Conservation (phyloP, 306 rosid species). For the Casuarina glauca region DNA sequence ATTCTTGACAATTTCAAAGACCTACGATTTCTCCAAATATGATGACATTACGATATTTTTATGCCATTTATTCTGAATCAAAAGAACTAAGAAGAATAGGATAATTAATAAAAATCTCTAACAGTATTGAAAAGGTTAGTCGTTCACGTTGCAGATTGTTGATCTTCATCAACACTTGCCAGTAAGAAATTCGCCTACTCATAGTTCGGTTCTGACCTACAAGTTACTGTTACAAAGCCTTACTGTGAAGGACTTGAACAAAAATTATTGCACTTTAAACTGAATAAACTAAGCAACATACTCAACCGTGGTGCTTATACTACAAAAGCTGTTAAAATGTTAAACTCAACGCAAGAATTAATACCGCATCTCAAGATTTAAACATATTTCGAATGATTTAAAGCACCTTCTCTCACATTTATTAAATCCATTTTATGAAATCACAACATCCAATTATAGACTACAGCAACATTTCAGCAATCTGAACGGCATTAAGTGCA, state of each 20-base stretch:
- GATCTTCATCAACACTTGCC: background rate
- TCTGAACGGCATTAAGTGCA: conserved; percentile 95
- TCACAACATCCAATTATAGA: background rate
- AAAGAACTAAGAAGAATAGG: no score
- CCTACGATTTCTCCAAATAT: no score
- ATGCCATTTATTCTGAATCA: no score
- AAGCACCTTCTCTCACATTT: conserved; percentile 6
- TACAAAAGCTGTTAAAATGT: conserved; percentile 15
- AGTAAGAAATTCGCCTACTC: background rate
- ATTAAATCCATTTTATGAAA: background rate
- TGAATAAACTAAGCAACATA: background rate
- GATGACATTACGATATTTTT: no score
- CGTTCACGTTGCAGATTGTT: background rate
- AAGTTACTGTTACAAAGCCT: conserved; percentile 21
- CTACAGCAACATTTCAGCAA: conserved; percentile 89
- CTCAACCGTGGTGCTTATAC: background rate
- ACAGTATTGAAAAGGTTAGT: background rate
- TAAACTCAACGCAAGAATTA: background rate
- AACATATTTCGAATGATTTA: background rate
- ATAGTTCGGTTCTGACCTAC: background rate
- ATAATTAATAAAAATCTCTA: background rate
- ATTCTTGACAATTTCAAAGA: no score
- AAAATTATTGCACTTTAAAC: background rate
- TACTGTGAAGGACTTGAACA: background rate
- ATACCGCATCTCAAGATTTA: background rate